Conservation (phyloP, 2,329 filamentous ascomycete genomes). For the Cercospora sesami region DNA sequence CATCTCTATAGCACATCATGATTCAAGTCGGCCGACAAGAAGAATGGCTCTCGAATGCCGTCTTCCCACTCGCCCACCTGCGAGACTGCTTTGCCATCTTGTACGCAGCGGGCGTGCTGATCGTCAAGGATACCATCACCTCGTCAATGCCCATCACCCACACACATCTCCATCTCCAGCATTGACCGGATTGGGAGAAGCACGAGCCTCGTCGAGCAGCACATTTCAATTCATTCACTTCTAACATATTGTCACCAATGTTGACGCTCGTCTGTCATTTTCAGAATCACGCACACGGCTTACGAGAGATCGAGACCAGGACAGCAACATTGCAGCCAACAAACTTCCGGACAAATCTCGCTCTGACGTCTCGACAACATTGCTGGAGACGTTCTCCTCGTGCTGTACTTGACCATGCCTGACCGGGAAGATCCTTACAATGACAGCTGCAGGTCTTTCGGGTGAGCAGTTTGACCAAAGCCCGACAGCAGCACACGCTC, state of each 20-base stretch:
- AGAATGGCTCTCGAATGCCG: not conserved
- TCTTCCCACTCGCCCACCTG: not conserved
- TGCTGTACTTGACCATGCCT: not conserved
- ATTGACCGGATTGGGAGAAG: not conserved
- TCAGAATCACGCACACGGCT: not conserved
- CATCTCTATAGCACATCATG: not conserved
- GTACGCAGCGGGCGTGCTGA: not conserved
- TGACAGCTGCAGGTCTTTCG: not conserved
- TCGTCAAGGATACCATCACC: slow-evolving; percentile 1
- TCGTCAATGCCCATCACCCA: not conserved
- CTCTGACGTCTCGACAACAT: not conserved
- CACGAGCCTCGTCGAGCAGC: not conserved
- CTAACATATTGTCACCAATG: not conserved
- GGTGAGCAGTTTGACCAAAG: not conserved
- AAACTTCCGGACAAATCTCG: slow-evolving; percentile 1
- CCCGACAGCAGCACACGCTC: not conserved
- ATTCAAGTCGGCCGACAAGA: not conserved
- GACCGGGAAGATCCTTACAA: not conserved
- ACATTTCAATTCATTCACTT: not conserved
- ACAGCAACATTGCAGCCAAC: not conserved
- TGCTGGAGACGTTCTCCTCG: not conserved
- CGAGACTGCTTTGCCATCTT: not conserved
- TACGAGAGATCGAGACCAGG: not conserved
- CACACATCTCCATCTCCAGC: not conserved
- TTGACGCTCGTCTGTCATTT: not conserved